phyloP scores from a whole-genome alignment of 495 filamentous ascomycete species.

The Penicillium cataractarum region DNA sequence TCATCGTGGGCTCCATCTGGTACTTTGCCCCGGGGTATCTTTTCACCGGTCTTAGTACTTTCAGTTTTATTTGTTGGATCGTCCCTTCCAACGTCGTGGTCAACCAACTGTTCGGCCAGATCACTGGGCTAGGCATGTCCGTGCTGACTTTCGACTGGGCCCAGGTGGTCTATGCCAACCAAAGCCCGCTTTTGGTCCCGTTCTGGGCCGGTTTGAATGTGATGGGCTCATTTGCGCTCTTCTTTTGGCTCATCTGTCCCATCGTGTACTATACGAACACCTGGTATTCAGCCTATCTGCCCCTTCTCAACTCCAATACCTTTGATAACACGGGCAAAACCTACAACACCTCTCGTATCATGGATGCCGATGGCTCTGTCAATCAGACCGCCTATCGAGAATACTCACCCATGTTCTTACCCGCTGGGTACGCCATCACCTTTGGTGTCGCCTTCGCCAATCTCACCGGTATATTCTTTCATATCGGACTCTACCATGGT shows the following conservation, averaged over 20 bases:
- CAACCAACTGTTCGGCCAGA: slow-evolving; percentile 70
- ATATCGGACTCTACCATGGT: slow-evolving; percentile 67
- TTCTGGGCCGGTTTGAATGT: slow-evolving; percentile 94
- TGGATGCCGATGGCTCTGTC: slow-evolving; percentile 43
- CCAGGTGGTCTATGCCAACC: slow-evolving; percentile 84
- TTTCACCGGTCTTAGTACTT: slow-evolving; percentile 85
- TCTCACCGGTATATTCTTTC: slow-evolving; percentile 65
- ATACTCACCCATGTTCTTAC: slow-evolving; percentile 54
- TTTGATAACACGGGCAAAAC: slow-evolving; percentile 49
- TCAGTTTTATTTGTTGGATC: slow-evolving; percentile 91
- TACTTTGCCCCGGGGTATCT: slow-evolving; percentile 88
- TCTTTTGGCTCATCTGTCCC: slow-evolving; percentile 89
- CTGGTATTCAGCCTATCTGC: slow-evolving; percentile 61
- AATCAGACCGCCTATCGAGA: slow-evolving; percentile 43
- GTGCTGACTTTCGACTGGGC: slow-evolving; percentile 93
- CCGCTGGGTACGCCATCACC: slow-evolving; percentile 52
- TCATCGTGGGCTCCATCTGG: slow-evolving; percentile 65
- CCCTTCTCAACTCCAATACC: slow-evolving; percentile 50
- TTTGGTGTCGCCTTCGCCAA: slow-evolving; percentile 76
- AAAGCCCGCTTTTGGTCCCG: slow-evolving; percentile 81
- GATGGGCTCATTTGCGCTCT: slow-evolving; percentile 77
- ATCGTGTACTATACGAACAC: slow-evolving; percentile 70
- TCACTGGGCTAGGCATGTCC: slow-evolving; percentile 74
- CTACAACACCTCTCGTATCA: slow-evolving; percentile 50
- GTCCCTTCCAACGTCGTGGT: slow-evolving; percentile 70